Conservation (phyloP, 768 basidiomycete species). For the Mrakia gelida region DNA sequence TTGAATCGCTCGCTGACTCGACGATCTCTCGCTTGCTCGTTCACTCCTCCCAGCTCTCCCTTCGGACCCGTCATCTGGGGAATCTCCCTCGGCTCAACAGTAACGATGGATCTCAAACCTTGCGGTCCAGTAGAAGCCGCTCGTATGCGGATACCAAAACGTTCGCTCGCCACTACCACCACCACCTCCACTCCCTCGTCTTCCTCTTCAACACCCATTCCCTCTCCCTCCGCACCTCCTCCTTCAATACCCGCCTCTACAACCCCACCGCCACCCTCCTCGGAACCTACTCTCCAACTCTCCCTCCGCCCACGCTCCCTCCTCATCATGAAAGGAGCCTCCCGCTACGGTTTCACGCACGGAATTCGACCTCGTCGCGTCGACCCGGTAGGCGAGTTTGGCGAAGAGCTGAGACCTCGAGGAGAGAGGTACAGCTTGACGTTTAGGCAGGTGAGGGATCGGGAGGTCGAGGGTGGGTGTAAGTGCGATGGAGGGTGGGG, state of each 20-base stretch:
- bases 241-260: background rate
- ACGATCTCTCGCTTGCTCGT: background rate
- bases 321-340: slow-evolving; percentile 25
- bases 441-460: slow-evolving; percentile 15
- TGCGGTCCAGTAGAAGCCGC: slow-evolving; percentile 26
- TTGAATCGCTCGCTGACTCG: no score
- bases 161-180: background rate
- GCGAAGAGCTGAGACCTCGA: slow-evolving; percentile 8
- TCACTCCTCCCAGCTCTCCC: slow-evolving; percentile 14
- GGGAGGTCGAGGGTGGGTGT: slow-evolving; percentile 11
- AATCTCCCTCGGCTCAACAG: slow-evolving; percentile 22
- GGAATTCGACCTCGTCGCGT: slow-evolving; percentile 25
- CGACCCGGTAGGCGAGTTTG: slow-evolving; percentile 21
- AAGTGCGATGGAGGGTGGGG: slow-evolving; percentile 16
- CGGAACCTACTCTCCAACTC: background rate
- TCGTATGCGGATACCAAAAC: slow-evolving; percentile 28
- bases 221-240: background rate
- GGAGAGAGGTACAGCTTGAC: slow-evolving; percentile 30
- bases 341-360: slow-evolving; percentile 30
- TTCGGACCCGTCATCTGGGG: slow-evolving; percentile 33
- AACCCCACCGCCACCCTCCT: background rate
- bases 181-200: background rate
- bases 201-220: background rate
- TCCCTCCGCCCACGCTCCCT: slow-evolving; percentile 28
- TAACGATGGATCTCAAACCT: slow-evolving; percentile 28